Percentiles rank a stretch among this genome's conserved stretches.
Evolutionary conservation across 1,284 basidiomycete species (phyloP).

Genomic region (Apiotrichum akiyoshidainum): DNA sequence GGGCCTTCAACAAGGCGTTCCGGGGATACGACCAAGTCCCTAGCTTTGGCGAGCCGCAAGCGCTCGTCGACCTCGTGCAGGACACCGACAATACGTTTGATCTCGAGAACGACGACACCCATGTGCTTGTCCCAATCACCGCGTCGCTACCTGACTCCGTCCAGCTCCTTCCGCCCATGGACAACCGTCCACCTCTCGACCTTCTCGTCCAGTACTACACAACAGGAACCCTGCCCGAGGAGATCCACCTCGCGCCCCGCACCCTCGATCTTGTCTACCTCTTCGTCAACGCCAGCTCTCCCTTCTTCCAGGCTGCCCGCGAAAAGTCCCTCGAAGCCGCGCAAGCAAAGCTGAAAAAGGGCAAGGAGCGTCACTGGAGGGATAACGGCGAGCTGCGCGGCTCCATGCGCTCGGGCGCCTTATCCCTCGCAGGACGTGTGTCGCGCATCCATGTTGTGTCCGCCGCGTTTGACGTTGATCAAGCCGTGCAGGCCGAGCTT

Average conservation of each 20-base stretch:
- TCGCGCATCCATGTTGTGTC: constrained; percentile 39
- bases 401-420: constrained; percentile 33
- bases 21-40: not conserved
- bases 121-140: constrained; percentile 20
- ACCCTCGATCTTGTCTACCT: constrained; percentile 40
- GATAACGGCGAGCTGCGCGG: constrained; percentile 47
- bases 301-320: constrained; percentile 27
- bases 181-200: constrained; percentile 18
- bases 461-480: constrained; percentile 28
- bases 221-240: constrained; percentile 13
- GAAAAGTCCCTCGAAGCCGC: constrained; percentile 15
- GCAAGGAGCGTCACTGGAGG: constrained; percentile 31
- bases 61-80: not conserved
- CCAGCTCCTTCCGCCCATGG: constrained; percentile 15
- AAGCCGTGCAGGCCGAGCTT: constrained; percentile 4
- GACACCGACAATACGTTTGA: not conserved
- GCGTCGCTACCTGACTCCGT: constrained; percentile 2
- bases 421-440: constrained; percentile 22
- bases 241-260: not conserved
- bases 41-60: not conserved
- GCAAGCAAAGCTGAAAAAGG: not conserved
- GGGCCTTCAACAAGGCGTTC: not conserved
- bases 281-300: constrained; percentile 39
- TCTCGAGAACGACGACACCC: constrained; percentile 15
- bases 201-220: constrained; percentile 21